Evolutionary conservation across 2,329 filamentous ascomycete genomes (phyloP), one percentile per base, ranked within the genome.

Genomic region (Bipolaris oryzae): DNA sequence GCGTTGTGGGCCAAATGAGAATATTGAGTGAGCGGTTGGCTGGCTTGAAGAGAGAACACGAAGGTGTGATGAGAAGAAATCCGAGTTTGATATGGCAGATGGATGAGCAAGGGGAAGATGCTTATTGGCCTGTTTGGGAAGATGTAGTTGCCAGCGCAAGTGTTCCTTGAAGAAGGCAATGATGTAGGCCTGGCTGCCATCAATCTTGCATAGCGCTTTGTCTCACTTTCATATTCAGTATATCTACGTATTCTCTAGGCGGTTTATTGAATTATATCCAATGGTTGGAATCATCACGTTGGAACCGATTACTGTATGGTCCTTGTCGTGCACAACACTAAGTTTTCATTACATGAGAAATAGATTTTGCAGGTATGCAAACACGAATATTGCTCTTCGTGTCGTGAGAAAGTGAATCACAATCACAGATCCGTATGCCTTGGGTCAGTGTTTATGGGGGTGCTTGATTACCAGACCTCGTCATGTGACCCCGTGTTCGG

Each of bases 71-170:
- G 35, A 60, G 61, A 31, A 62, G 58, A 33, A 70, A 71, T 46
- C 68, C 71, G 3, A 63, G 66, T 51, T 48, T 74, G 55, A 63
- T 74, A 16, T 74, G 71, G 71, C 64, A 69, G 47, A 64, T 62
- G 53, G 57, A 56, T 33, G 58, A 23, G 5, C 44, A 31, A 9
- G 45, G 49, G 2, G 48, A 38, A 5, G 51, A 55, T 5, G 50
- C 39, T 1, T 67, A 60, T 47, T 68, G 64, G 64, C 62, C 62
- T 2, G 51, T 61, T 37, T 68, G 63, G 63, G 58, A 61, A 23
- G 57, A 55, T 15, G 3, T 49, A 1, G 2, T 45, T 31, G 39
- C 31, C 7, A 25, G 25, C 18, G 25, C 4, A 3, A 45, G 41
- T 23, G 20, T 4, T 25, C 25, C 11, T 5, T 50, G 37, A 42